A percentile compares a stretch with the other conserved stretches of the same genome.
Conservation (phyloP, 352 stramenopile species). For the Globisporangium carolinianum region DNA sequence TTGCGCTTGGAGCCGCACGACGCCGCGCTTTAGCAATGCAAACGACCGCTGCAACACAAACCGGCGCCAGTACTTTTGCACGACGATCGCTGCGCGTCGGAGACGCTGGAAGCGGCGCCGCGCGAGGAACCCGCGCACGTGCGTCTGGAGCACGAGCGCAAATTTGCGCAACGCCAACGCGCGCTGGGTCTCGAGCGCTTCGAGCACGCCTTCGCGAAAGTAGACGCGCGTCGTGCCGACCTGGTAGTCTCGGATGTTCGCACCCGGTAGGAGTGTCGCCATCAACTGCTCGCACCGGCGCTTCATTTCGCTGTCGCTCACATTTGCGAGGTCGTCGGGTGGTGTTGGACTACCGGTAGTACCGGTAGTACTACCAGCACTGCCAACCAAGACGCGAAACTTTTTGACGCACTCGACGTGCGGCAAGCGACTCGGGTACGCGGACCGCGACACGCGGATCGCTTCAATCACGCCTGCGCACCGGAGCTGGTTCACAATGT, state of each 20-base stretch:
- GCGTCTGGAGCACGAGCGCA: conserved; percentile 69
- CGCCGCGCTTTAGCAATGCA: conserved; percentile 32
- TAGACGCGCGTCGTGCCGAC: conserved; percentile 82
- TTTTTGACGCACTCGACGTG: conserved; percentile 79
- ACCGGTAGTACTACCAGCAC: conserved; percentile 5
- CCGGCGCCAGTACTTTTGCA: conserved; percentile 75
- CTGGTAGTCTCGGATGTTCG: conserved; percentile 82
- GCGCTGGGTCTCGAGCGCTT: conserved; percentile 69
- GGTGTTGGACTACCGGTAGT: conserved; percentile 10
- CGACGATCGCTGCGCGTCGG: conserved; percentile 34
- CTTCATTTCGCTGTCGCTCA: conserved; percentile 51
- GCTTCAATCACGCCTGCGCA: conserved; percentile 84
- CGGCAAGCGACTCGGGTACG: conserved; percentile 74
- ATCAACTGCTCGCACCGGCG: conserved; percentile 61
- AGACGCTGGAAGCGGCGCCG: conserved; percentile 43
- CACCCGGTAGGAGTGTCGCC: conserved; percentile 49
- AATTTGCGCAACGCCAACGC: conserved; percentile 67
- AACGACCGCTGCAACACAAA: conserved; percentile 60
- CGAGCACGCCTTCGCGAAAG: conserved; percentile 80
- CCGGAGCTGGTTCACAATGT: conserved; percentile 79
- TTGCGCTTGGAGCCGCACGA: conserved; percentile 56
- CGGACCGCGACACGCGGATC: conserved; percentile 81
- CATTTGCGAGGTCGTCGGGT: conserved; percentile 10
- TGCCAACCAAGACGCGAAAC: conserved; percentile 48
- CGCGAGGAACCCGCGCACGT: conserved; percentile 56